A percentile compares a stretch with the other conserved stretches of the same genome.
phyloP scores from a whole-genome alignment of 108 stramenopile species.

The Pseudonitzschia multiseries region DNA sequence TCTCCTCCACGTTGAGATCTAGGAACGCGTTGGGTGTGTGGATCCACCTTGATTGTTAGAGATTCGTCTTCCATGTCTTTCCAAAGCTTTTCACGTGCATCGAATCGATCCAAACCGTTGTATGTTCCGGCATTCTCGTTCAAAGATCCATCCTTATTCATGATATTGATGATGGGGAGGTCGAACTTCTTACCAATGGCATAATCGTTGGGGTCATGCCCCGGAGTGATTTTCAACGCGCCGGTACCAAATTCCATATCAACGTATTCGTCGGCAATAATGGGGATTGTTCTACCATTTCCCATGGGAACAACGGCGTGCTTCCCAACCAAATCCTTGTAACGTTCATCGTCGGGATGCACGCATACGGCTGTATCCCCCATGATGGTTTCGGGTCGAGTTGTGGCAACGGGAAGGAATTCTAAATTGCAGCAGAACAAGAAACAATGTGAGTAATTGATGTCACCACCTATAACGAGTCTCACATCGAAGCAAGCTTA shows the following conservation, averaged over 20 bases:
- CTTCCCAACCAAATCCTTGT: constrained; percentile 90
- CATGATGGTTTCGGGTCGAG: constrained; percentile 94
- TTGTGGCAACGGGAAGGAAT: constrained; percentile 91
- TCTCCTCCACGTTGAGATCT: constrained; percentile 98
- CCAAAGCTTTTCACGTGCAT: constrained; percentile 85
- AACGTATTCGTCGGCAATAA: constrained; percentile 96
- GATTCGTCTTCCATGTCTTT: constrained; percentile 83
- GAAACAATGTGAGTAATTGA: not conserved
- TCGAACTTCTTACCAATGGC: constrained; percentile 92
- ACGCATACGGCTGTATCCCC: constrained; percentile 97
- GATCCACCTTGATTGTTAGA: constrained; percentile 80
- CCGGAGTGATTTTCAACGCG: constrained; percentile 97
- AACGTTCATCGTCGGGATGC: constrained; percentile 92
- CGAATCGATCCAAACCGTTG: constrained; percentile 92
- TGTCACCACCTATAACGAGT: not conserved
- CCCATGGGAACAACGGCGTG: constrained; percentile 83
- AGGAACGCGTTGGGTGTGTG: constrained; percentile 92
- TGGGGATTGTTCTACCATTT: constrained; percentile 77
- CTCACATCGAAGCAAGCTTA: not conserved
- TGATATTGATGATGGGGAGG: constrained; percentile 91
- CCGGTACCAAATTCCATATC: constrained; percentile 96
- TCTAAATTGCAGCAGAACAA: constrained; percentile 34
- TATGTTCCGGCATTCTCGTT: constrained; percentile 84
- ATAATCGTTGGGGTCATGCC: constrained; percentile 97
- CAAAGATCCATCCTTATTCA: constrained; percentile 95